A percentile compares a stretch with the other conserved stretches of the same genome.
Evolutionary conservation across 2,329 filamentous ascomycete genomes (phyloP).

Genomic region (Alternaria sp.): DNA sequence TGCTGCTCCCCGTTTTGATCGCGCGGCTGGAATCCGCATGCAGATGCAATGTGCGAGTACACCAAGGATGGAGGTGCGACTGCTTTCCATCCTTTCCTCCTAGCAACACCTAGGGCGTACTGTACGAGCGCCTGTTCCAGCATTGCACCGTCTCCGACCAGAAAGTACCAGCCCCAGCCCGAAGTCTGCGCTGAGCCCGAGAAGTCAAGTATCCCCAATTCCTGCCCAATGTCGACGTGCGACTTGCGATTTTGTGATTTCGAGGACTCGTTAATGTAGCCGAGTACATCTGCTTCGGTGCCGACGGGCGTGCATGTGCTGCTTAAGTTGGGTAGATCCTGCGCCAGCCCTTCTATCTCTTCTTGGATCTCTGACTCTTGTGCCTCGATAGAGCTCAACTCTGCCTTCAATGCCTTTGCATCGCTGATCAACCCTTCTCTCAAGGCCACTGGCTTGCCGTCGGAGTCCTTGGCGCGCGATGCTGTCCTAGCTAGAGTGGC

Average conservation of each 20-base stretch:
- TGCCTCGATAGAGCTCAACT: slow-evolving; percentile 66
- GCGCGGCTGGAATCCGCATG: slow-evolving; percentile 93
- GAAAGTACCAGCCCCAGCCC: slow-evolving; percentile 98
- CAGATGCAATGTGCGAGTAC: slow-evolving; percentile 86
- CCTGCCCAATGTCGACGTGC: slow-evolving; percentile 84
- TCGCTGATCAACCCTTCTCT: slow-evolving; percentile 66
- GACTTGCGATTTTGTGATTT: slow-evolving; percentile 66
- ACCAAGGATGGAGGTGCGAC: slow-evolving; percentile 89
- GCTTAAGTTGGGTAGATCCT: slow-evolving; percentile 86
- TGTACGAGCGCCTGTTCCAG: slow-evolving; percentile 94
- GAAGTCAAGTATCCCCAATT: slow-evolving; percentile 92
- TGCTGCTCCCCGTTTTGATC: slow-evolving; percentile 92
- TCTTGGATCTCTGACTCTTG: slow-evolving; percentile 65
- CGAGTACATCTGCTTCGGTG: slow-evolving; percentile 67
- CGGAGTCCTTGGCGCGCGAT: slow-evolving; percentile 30
- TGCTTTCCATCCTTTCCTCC: slow-evolving; percentile 76
- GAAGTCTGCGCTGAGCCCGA: slow-evolving; percentile 78
- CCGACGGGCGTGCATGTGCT: slow-evolving; percentile 76
- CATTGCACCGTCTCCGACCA: slow-evolving; percentile 87
- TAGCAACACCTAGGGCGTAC: slow-evolving; percentile 78
- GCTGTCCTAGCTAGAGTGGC: slow-evolving; percentile 56
- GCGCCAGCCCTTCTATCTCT: slow-evolving; percentile 77
- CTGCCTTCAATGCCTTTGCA: slow-evolving; percentile 68
- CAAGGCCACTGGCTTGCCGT: slow-evolving; percentile 43
- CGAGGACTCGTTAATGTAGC: slow-evolving; percentile 71